Evolutionary conservation across 257 asterid species (phyloP).

Genomic region (Solanum pennellii): DNA sequence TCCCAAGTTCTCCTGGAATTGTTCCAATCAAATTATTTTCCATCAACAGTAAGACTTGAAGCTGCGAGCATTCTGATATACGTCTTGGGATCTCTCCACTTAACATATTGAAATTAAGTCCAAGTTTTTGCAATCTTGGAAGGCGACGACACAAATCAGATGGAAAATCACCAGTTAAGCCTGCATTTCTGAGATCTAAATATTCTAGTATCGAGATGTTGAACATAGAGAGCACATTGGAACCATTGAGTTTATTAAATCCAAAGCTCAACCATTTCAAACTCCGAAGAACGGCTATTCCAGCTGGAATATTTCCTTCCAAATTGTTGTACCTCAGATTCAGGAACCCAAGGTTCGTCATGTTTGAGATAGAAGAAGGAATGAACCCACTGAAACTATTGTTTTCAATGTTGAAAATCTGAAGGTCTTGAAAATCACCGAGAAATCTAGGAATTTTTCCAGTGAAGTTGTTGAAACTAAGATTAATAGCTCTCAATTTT

Average conservation of each 20-base stretch:
- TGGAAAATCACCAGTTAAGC: not conserved
- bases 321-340: not conserved
- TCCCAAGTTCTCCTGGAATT: not conserved
- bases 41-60: not conserved
- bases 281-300: not conserved
- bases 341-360: not conserved
- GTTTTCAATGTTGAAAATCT: not conserved
- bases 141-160: not conserved
- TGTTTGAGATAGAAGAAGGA: not conserved
- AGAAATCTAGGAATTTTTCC: not conserved
- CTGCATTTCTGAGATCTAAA: not conserved
- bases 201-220: not conserved
- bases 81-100: slow-evolving; percentile 12
- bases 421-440: not conserved
- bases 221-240: not conserved
- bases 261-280: not conserved
- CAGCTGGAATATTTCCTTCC: not conserved
- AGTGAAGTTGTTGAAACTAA: not conserved
- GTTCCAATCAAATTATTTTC: not conserved
- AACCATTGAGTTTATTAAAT: slow-evolving; percentile 1
- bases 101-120: slow-evolving; percentile 7
- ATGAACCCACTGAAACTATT: slow-evolving; percentile 1
- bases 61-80: not conserved
- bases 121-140: slow-evolving; percentile 5
- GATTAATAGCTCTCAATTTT: not conserved